Evolutionary conservation across 345 rosid species (phyloP).

Genomic region (Xanthoceras sorbifolium): DNA sequence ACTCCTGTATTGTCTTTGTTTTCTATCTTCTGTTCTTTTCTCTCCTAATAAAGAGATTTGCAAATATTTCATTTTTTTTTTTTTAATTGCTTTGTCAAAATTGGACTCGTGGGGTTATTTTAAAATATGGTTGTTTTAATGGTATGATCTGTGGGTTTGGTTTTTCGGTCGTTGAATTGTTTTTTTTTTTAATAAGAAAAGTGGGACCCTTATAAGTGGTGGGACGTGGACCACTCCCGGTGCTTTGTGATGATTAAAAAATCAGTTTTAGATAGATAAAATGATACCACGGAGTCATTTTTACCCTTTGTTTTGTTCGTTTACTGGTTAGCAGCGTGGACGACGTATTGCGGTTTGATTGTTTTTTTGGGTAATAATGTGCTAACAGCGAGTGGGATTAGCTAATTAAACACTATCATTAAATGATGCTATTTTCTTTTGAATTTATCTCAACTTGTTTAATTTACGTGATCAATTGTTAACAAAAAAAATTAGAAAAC

Average conservation of each 20-base stretch:
- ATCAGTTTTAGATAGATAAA: background rate
- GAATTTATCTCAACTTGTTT: too few species aligned
- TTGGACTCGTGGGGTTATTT: background rate
- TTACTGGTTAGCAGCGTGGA: background rate
- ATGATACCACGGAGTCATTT: background rate
- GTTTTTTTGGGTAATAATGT: background rate
- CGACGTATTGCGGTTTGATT: background rate
- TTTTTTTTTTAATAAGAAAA: too few species aligned
- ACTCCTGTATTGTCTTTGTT: background rate
- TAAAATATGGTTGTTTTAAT: background rate
- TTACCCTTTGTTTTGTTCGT: background rate
- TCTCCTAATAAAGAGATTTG: slow-evolving; percentile 3
- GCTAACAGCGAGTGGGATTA: background rate
- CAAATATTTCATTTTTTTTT: background rate
- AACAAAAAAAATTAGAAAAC: too few species aligned
- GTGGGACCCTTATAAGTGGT: background rate
- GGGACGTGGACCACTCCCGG: too few species aligned
- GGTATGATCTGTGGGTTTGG: background rate
- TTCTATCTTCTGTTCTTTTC: background rate
- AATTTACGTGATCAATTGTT: too few species aligned
- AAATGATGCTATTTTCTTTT: too few species aligned
- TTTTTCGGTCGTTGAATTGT: background rate
- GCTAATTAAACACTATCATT: background rate
- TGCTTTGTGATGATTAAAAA: background rate
- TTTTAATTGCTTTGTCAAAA: slow-evolving; percentile 11